These are phyloP conservation scores for Peronosclerospora sorghi DNA, from an alignment of 352 stramenopile species.

Conservation along the genomic window DNA sequence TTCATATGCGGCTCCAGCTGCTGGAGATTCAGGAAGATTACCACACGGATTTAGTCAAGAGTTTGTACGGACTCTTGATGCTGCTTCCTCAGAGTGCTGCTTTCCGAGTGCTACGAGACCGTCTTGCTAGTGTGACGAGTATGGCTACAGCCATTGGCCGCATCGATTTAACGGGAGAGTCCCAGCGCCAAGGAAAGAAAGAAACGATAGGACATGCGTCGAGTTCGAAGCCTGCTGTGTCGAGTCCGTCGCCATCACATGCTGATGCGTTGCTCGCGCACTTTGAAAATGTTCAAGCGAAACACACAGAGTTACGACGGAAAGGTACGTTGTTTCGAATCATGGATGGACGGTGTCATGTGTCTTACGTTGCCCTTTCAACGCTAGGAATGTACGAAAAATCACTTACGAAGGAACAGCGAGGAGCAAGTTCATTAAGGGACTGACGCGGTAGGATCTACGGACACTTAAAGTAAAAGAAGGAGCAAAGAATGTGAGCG, in stretches of 20 bases:
- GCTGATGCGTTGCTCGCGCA: slow-evolving; percentile 45
- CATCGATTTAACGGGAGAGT: slow-evolving; percentile 44
- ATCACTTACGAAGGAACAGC: slow-evolving; percentile 42
- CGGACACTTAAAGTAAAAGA: slow-evolving; percentile 1
- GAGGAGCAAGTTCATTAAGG: slow-evolving; percentile 4
- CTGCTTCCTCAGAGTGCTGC: slow-evolving; percentile 90
- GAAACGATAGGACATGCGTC: slow-evolving; percentile 6
- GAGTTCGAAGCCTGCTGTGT: slow-evolving; percentile 6
- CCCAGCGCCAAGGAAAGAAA: slow-evolving; percentile 12
- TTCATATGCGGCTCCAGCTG: slow-evolving; percentile 96
- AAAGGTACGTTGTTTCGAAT: too few relatives aligned
- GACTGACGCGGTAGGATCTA: slow-evolving; percentile 2
- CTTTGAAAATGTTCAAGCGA: slow-evolving; percentile 64
- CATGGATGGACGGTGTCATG: too few relatives aligned
- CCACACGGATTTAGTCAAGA: slow-evolving; percentile 94
- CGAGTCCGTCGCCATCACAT: slow-evolving; percentile 27
- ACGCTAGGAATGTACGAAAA: slow-evolving; percentile 63
- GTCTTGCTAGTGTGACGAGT: slow-evolving; percentile 75
- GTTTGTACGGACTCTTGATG: slow-evolving; percentile 96
- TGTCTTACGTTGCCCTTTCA: too few relatives aligned
- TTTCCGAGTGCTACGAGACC: slow-evolving; percentile 75
- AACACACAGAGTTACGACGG: slow-evolving; percentile 56
- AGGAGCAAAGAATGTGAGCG: slow-evolving; percentile 3
- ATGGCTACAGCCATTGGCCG: slow-evolving; percentile 78
- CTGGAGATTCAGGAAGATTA: slow-evolving; percentile 92